phyloP scores from a whole-genome alignment of 129 eudicot species.

The Chrysanthemum makinoi region DNA sequence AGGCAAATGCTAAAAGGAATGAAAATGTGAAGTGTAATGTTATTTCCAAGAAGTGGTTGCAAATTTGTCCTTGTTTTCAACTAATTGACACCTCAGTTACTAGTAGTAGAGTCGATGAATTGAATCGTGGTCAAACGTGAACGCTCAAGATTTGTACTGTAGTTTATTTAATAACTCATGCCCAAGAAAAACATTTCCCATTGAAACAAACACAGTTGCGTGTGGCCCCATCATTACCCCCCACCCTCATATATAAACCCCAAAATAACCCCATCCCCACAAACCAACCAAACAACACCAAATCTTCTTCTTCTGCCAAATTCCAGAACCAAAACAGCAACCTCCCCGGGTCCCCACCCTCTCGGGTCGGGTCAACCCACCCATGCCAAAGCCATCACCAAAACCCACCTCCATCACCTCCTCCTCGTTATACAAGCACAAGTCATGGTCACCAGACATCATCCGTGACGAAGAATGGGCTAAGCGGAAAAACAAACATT shows the following conservation, averaged over 20 bases:
- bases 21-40: background rate
- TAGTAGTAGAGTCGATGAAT: constrained; percentile 17
- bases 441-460: constrained; percentile 79
- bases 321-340: constrained; percentile 21
- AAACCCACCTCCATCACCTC: constrained; percentile 5
- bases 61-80: constrained; percentile 11
- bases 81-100: constrained; percentile 23
- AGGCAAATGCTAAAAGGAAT: constrained; percentile 11
- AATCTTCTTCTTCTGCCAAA: background rate
- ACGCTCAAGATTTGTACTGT: constrained; percentile 1
- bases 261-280: background rate
- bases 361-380: constrained; percentile 43
- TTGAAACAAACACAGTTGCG: background rate
- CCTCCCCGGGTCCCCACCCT: constrained; percentile 47
- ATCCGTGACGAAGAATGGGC: constrained; percentile 83
- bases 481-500: constrained; percentile 44
- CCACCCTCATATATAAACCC: constrained; percentile 6
- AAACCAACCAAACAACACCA: background rate
- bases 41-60: constrained; percentile 18
- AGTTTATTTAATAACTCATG: too few relatives aligned
- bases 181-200: background rate
- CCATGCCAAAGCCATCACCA: constrained; percentile 17
- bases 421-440: constrained; percentile 58
- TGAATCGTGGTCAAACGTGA: constrained; percentile 26
- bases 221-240: constrained; percentile 19